These are phyloP conservation scores for Apiospora saccharicola DNA, from an alignment of 2,329 filamentous ascomycete species.

Conservation along the genomic window DNA sequence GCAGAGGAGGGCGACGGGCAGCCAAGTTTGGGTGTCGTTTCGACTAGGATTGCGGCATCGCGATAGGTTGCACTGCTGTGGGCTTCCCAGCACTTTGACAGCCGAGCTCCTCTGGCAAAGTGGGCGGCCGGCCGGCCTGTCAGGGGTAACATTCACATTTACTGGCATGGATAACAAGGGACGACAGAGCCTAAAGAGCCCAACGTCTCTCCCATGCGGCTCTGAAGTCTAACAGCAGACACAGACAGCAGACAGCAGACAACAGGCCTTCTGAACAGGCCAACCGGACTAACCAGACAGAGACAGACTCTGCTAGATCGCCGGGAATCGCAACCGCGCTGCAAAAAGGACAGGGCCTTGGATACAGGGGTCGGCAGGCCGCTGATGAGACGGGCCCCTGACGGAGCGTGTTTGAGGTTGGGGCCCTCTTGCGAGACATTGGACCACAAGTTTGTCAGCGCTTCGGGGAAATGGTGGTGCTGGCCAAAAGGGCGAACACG, in stretches of 20 bases:
- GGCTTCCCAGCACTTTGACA: constrained; percentile 27
- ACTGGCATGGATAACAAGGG: background rate
- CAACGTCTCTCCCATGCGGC: constrained; percentile 20
- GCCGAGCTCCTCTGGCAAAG: background rate
- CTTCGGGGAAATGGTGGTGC: background rate
- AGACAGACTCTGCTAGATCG: constrained; percentile 27
- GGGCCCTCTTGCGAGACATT: constrained; percentile 14
- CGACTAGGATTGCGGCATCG: constrained; percentile 28
- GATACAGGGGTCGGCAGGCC: background rate
- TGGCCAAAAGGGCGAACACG: no score
- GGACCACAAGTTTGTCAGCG: background rate
- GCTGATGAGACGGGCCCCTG: constrained; percentile 37
- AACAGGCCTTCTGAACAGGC: no score
- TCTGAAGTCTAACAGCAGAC: constrained; percentile 30
- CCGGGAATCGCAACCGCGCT: constrained; percentile 21
- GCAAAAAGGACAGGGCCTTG: background rate
- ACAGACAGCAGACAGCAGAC: no score
- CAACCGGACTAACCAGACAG: constrained; percentile 19
- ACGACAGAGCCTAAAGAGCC: background rate
- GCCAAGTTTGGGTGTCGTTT: constrained; percentile 29
- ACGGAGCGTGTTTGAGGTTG: constrained; percentile 38
- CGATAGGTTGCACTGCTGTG: constrained; percentile 28
- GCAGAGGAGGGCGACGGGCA: no score
- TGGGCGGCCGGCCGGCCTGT: background rate
- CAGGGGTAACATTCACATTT: no score